Percentiles rank a stretch among this genome's conserved stretches.
phyloP scores from a whole-genome alignment of 345 rosid genomes.

The Lepidium aucheri region DNA sequence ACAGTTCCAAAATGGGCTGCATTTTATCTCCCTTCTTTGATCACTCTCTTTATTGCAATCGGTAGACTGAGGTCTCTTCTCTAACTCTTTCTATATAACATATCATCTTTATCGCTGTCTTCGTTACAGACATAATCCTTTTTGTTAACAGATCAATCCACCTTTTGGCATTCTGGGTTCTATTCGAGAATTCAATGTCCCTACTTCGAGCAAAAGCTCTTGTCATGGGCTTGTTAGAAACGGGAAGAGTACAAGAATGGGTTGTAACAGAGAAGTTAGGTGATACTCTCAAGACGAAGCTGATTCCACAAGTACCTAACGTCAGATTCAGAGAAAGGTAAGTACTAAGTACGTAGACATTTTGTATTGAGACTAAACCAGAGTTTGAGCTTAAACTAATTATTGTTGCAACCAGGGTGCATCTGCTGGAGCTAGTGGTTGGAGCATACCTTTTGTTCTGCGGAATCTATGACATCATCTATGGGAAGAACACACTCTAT shows the following conservation, averaged over 20 bases:
- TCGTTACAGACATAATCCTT: background rate
- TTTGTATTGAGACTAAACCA: background rate
- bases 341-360: too few species aligned
- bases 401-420: constrained; percentile 28
- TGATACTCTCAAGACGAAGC: constrained; percentile 49
- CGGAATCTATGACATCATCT: constrained; percentile 60
- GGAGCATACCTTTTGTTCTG: constrained; percentile 70
- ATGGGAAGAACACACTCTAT: constrained; percentile 60
- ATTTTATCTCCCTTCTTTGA: constrained; percentile 41
- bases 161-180: constrained; percentile 45
- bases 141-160: constrained; percentile 36
- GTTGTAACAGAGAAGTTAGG: constrained; percentile 79
- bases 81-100: background rate
- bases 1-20: constrained; percentile 39
- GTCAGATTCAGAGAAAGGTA: constrained; percentile 64
- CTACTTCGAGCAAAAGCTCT: constrained; percentile 43
- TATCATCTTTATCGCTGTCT: background rate
- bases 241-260: constrained; percentile 51
- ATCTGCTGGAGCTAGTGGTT: constrained; percentile 54
- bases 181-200: constrained; percentile 50
- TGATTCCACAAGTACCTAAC: constrained; percentile 28
- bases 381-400: background rate
- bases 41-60: constrained; percentile 41
- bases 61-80: constrained; percentile 37
- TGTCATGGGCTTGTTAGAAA: constrained; percentile 41